Conservation (phyloP, 2,329 filamentous ascomycete genomes). For the Dothistroma pini region DNA sequence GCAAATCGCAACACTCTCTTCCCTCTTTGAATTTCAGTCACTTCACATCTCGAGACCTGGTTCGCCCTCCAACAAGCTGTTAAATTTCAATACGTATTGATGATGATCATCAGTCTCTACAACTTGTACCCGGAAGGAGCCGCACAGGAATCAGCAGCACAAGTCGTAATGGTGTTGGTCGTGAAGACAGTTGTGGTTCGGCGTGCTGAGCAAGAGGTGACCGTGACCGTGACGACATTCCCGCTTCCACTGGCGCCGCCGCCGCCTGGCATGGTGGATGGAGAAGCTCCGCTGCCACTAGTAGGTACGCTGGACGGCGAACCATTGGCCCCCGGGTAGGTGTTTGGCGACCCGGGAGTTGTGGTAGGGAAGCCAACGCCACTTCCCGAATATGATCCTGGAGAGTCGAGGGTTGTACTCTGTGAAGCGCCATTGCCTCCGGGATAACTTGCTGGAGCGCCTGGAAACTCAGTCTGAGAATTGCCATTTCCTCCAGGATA, state of each 20-base stretch:
- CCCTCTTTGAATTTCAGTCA: neutral
- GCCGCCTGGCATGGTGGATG: neutral
- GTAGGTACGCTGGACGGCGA: neutral
- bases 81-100: neutral
- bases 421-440: no score
- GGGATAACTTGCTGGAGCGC: no score
- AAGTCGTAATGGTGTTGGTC: constrained; percentile 6
- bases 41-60: neutral
- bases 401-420: neutral
- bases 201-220: neutral
- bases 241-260: neutral
- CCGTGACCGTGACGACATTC: neutral
- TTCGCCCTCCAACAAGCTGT: neutral
- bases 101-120: neutral
- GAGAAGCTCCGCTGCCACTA: neutral
- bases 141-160: neutral
- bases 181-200: constrained; percentile 3
- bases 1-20: neutral
- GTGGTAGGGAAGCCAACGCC: neutral
- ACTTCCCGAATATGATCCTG: no score
- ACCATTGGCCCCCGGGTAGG: neutral
- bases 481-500: neutral
- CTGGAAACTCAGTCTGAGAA: no score
- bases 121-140: neutral
- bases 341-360: neutral